A percentile compares a stretch with the other conserved stretches of the same genome.
Evolutionary conservation across 2,329 filamentous ascomycete species (phyloP).

Genomic region (Chrysosporium keratinophilum): DNA sequence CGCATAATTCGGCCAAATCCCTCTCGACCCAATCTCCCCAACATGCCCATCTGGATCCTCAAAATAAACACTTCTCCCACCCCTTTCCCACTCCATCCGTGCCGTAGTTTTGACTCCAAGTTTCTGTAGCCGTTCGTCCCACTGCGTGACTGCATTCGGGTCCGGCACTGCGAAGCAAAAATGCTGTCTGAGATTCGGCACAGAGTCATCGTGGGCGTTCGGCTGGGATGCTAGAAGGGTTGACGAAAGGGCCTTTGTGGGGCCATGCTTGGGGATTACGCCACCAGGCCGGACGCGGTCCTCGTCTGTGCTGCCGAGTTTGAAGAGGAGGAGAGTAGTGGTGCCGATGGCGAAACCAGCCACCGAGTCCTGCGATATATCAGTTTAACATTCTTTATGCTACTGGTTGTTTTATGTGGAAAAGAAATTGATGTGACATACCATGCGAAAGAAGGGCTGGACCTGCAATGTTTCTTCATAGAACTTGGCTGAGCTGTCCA

Average conservation of each 20-base stretch:
- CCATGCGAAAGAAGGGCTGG: conserved; percentile 15
- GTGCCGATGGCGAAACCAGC: conserved; percentile 24
- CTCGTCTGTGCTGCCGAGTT: conserved; percentile 13
- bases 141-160: conserved; percentile 20
- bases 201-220: not conserved
- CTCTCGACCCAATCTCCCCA: conserved; percentile 24
- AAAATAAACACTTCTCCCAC: conserved; percentile 26
- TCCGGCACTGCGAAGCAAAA: conserved; percentile 23
- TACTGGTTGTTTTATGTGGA: not conserved
- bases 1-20: conserved; percentile 24
- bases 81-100: conserved; percentile 22
- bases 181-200: conserved; percentile 20
- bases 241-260: conserved; percentile 6
- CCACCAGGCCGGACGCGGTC: conserved; percentile 11
- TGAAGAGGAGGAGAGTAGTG: conserved; percentile 22
- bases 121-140: conserved; percentile 22
- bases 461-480: conserved; percentile 21
- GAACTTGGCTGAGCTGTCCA: conserved; percentile 20
- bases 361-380: conserved; percentile 9
- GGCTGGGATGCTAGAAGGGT: not conserved
- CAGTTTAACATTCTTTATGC: not conserved
- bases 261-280: conserved; percentile 14
- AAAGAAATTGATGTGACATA: no score
- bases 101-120: conserved; percentile 20
- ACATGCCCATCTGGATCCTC: conserved; percentile 25